Percentiles rank a stretch among this genome's conserved stretches.
These are phyloP conservation scores for Kickxella alabastrina DNA, from an alignment of 192 early-diverging fungal species.

Conservation along the genomic window DNA sequence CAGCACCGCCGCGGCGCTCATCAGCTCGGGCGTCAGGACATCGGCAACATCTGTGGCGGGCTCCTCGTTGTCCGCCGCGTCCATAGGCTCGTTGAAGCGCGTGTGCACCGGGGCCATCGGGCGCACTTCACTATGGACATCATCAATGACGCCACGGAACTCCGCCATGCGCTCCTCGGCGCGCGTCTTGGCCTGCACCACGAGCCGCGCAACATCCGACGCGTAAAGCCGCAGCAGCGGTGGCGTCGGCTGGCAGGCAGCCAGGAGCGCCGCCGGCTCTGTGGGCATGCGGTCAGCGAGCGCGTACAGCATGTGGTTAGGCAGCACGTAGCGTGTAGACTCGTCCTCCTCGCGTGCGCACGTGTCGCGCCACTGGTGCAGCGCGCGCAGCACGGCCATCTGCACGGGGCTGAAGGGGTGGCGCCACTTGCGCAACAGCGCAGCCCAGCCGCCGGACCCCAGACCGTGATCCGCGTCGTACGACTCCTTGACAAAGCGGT, in stretches of 20 bases:
- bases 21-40: slow-evolving; percentile 14
- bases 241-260: slow-evolving; percentile 74
- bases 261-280: slow-evolving; percentile 63
- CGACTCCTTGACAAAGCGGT: slow-evolving; percentile 71
- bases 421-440: slow-evolving; percentile 61
- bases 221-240: slow-evolving; percentile 83
- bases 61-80: background rate
- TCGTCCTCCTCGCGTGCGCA: slow-evolving; percentile 93
- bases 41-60: slow-evolving; percentile 6
- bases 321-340: slow-evolving; percentile 78
- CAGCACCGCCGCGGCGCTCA: slow-evolving; percentile 5
- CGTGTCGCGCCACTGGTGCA: slow-evolving; percentile 93
- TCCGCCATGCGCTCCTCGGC: slow-evolving; percentile 13
- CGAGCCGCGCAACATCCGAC: slow-evolving; percentile 63
- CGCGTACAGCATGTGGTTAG: slow-evolving; percentile 82
- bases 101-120: slow-evolving; percentile 20
- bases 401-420: slow-evolving; percentile 57
- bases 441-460: slow-evolving; percentile 77
- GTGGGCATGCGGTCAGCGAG: slow-evolving; percentile 71
- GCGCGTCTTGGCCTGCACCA: slow-evolving; percentile 12
- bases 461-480: slow-evolving; percentile 80
- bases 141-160: background rate
- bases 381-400: slow-evolving; percentile 75
- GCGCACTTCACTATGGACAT: background rate
- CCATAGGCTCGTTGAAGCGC: slow-evolving; percentile 24